These are phyloP conservation scores for Ailanthus altissimus DNA, from an alignment of 345 rosid species.

Conservation along the genomic window DNA sequence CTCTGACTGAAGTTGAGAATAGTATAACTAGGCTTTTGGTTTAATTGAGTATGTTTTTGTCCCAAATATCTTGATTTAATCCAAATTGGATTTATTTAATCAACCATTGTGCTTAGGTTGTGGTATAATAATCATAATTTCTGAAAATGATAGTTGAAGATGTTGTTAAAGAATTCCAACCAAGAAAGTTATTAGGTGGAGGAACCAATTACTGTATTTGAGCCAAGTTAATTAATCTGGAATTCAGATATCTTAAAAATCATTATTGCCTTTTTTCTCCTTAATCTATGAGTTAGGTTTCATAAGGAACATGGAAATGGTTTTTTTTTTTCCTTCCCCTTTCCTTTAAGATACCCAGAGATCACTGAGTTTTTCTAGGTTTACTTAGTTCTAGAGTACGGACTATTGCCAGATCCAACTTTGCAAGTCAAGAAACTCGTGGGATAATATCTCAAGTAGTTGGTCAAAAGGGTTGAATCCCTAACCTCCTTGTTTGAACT, in stretches of 20 bases:
- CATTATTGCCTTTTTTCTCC: background rate
- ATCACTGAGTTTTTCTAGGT: background rate
- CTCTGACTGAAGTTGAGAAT: background rate
- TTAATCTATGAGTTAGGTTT: background rate
- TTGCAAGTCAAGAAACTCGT: background rate
- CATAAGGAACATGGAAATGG: background rate
- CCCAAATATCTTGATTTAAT: background rate
- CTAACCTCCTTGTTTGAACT: background rate
- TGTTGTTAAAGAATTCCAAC: background rate
- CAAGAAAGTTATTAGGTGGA: background rate
- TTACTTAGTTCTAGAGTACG: background rate
- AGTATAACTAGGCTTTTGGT: constrained; percentile 1
- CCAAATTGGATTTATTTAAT: constrained; percentile 2
- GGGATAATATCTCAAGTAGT: background rate
- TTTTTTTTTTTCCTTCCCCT: background rate
- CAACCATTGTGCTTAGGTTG: background rate
- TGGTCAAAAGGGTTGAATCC: background rate
- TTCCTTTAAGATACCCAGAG: background rate
- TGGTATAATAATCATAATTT: background rate
- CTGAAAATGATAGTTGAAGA: background rate
- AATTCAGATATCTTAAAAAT: background rate
- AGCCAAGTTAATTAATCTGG: background rate
- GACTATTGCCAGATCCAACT: background rate
- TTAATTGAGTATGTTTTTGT: background rate
- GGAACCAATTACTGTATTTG: background rate